A percentile compares a stretch with the other conserved stretches of the same genome.
phyloP scores from a whole-genome alignment of 129 eudicot species.

The Smallanthus sonchifolius region DNA sequence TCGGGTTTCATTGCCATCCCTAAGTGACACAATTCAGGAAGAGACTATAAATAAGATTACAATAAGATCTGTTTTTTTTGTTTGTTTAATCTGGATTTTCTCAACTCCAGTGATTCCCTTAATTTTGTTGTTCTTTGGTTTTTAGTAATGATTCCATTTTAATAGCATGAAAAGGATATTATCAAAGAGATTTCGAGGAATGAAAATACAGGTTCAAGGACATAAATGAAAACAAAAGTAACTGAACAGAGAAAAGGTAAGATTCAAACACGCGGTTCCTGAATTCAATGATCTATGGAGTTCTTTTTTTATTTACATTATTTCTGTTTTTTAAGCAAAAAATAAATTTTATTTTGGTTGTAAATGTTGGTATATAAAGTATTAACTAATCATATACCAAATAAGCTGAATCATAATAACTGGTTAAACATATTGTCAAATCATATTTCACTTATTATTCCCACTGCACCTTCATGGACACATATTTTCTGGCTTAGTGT shows the following conservation, averaged over 20 bases:
- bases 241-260: too few species aligned
- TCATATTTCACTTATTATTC: not conserved
- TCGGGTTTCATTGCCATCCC: too few species aligned
- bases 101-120: not conserved
- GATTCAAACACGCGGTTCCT: too few species aligned
- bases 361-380: not conserved
- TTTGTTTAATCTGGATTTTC: not conserved
- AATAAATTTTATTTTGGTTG: not conserved
- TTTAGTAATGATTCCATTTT: not conserved
- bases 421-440: not conserved
- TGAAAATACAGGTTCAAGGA: not conserved
- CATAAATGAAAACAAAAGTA: too few species aligned
- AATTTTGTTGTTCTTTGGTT: not conserved
- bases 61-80: not conserved
- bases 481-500: not conserved
- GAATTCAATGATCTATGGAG: not conserved
- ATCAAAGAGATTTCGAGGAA: not conserved
- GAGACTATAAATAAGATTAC: not conserved
- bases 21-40: not conserved
- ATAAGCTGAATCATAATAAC: not conserved
- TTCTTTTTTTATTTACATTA: not conserved
- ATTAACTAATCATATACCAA: not conserved
- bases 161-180: not conserved
- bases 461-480: not conserved
- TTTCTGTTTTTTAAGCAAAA: not conserved